These are phyloP conservation scores for Scheffersomyces illinoinensis DNA, from an alignment of 1,139 yeast genomes.

Conservation along the genomic window DNA sequence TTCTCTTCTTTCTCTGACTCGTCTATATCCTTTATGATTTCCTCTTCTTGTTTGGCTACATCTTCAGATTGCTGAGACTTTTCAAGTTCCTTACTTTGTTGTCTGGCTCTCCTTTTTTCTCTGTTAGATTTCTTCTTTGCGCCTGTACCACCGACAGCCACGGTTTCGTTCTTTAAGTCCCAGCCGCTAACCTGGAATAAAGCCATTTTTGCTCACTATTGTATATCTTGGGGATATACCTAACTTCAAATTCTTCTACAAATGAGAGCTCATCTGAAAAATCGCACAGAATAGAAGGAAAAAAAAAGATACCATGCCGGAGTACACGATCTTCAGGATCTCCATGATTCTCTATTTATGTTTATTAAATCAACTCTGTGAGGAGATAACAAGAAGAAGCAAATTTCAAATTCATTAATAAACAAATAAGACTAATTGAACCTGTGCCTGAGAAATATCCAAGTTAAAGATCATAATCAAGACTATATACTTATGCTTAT, in stretches of 20 bases:
- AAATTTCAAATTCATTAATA: too few relatives aligned
- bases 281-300: not conserved
- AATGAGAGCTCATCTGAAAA: not conserved
- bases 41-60: conserved; percentile 8
- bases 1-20: conserved; percentile 7
- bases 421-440: not conserved
- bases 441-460: not conserved
- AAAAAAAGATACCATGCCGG: not conserved
- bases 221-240: not conserved
- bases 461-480: not conserved
- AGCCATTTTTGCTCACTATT: conserved; percentile 45
- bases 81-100: conserved; percentile 20
- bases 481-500: not conserved
- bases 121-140: conserved; percentile 32
- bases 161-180: conserved; percentile 60
- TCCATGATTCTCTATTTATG: not conserved
- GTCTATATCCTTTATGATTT: conserved; percentile 14
- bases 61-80: conserved; percentile 1
- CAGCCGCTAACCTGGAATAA: conserved; percentile 82
- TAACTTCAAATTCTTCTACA: not conserved
- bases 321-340: not conserved
- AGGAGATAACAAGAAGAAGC: not conserved
- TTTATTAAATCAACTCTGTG: not conserved
- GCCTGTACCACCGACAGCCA: conserved; percentile 45
- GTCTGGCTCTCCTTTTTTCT: conserved; percentile 28